A percentile compares a stretch with the other conserved stretches of the same genome.
phyloP scores from a whole-genome alignment of 2,329 filamentous ascomycete species.

The Aschersonia sp. region DNA sequence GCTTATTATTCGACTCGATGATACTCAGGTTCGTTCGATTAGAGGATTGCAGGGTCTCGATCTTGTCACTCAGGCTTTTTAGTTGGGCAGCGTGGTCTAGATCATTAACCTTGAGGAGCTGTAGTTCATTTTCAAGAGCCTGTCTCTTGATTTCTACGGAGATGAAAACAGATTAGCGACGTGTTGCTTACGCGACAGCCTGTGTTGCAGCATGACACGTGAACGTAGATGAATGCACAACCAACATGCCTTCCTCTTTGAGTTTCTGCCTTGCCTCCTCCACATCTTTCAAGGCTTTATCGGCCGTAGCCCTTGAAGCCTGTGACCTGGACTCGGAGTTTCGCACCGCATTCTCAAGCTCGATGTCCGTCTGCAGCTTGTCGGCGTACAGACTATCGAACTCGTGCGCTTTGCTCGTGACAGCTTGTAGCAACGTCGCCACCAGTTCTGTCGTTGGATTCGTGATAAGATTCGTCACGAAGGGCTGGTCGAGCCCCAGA shows the following conservation, averaged over 20 bases:
- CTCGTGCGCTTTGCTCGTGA: slow-evolving; percentile 69
- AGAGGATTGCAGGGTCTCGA: slow-evolving; percentile 75
- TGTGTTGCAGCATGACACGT: too few relatives aligned
- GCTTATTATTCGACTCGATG: slow-evolving; percentile 77
- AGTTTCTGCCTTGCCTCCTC: slow-evolving; percentile 71
- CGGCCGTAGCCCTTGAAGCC: slow-evolving; percentile 64
- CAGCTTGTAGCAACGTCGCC: slow-evolving; percentile 55
- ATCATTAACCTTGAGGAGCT: slow-evolving; percentile 60
- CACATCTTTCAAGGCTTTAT: slow-evolving; percentile 72
- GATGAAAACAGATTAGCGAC: not conserved
- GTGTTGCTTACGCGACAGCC: not conserved
- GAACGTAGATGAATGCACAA: slow-evolving; percentile 23
- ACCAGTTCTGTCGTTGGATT: slow-evolving; percentile 69
- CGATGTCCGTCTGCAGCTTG: slow-evolving; percentile 80
- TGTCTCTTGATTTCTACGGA: slow-evolving; percentile 54
- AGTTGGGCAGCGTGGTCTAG: slow-evolving; percentile 63
- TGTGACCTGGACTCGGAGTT: slow-evolving; percentile 72
- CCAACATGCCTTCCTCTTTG: slow-evolving; percentile 41
- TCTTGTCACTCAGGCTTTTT: slow-evolving; percentile 65
- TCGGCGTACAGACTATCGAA: slow-evolving; percentile 71
- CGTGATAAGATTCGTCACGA: slow-evolving; percentile 45
- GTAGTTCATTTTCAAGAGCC: slow-evolving; percentile 67
- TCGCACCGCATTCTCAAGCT: slow-evolving; percentile 81
- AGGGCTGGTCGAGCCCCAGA: slow-evolving; percentile 52
- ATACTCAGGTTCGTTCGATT: slow-evolving; percentile 84